Evolutionary conservation across 2,329 filamentous ascomycete species (phyloP).

Genomic region (Tolypocladium cylindrosporum): DNA sequence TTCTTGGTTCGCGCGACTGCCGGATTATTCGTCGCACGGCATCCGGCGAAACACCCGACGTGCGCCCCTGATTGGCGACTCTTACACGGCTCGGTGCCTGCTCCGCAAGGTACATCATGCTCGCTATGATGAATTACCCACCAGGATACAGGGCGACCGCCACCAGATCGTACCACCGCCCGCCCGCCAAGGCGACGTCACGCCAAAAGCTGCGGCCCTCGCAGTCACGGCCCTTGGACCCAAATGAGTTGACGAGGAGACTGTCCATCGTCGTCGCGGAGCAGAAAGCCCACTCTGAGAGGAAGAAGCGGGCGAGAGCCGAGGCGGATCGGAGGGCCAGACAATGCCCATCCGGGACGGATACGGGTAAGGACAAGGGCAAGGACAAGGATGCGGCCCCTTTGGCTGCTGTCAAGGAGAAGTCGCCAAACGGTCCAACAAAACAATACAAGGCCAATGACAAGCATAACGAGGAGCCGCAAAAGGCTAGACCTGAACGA

Average conservation of each 20-base stretch:
- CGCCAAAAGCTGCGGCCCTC: conserved; percentile 8
- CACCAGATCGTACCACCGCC: not conserved
- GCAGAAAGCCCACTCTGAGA: conserved; percentile 31
- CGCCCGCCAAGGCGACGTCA: not conserved
- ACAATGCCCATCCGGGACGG: not conserved
- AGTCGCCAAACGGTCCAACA: not conserved
- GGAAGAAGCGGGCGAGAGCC: conserved; percentile 17
- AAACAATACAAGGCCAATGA: not conserved
- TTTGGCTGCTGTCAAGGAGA: conserved; percentile 1
- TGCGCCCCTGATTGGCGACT: not conserved
- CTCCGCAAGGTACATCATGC: conserved; percentile 1
- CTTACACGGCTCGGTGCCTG: not conserved
- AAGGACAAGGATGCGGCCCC: not conserved
- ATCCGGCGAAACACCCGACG: not conserved
- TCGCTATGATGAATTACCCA: conserved; percentile 4
- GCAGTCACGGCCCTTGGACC: conserved; percentile 32
- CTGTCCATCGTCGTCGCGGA: conserved; percentile 40
- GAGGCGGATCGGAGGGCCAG: conserved; percentile 10
- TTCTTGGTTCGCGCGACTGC: not conserved
- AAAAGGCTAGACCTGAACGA: conserved; percentile 4
- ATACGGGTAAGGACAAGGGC: not conserved
- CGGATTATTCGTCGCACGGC: not conserved
- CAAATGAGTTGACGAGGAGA: conserved; percentile 43
- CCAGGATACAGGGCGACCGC: conserved; percentile 1
- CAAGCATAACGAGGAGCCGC: not conserved